Percentiles rank a stretch among this genome's conserved stretches.
Evolutionary conservation across 2,329 filamentous ascomycete species (phyloP).

Genomic region (Ciborinia camelliae): DNA sequence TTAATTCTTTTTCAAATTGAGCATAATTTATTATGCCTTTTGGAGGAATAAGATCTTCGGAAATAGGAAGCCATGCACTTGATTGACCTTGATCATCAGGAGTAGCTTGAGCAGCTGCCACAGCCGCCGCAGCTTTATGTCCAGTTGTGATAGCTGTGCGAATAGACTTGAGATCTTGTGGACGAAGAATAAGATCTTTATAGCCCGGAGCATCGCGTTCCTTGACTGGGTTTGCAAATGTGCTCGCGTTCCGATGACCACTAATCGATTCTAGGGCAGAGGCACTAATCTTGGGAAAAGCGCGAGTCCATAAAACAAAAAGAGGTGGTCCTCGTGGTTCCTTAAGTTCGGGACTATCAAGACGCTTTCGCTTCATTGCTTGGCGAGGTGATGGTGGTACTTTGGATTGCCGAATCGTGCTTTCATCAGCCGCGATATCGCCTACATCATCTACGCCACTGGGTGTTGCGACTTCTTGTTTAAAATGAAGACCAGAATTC

Average conservation of each 20-base stretch:
- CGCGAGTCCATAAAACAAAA: conserved; percentile 71
- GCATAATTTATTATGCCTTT: conserved; percentile 89
- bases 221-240: conserved; percentile 72
- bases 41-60: conserved; percentile 76
- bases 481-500: conserved; percentile 45
- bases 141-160: conserved; percentile 73
- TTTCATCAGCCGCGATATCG: conserved; percentile 54
- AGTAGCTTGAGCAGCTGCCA: conserved; percentile 55
- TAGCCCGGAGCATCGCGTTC: conserved; percentile 76
- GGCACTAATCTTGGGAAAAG: conserved; percentile 68
- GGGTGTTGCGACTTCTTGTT: conserved; percentile 58
- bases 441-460: conserved; percentile 51
- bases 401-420: conserved; percentile 18
- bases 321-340: conserved; percentile 53
- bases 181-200: conserved; percentile 66
- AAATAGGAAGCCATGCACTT: conserved; percentile 63
- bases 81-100: conserved; percentile 49
- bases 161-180: conserved; percentile 75
- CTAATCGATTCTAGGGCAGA: conserved; percentile 74
- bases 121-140: conserved; percentile 60
- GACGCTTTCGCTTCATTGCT: conserved; percentile 54
- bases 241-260: conserved; percentile 73
- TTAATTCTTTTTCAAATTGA: conserved; percentile 88
- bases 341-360: conserved; percentile 35
- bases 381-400: conserved; percentile 38